Evolutionary conservation across 192 early-diverging fungal species (phyloP).

Genomic region (Rhizophagus clarus): DNA sequence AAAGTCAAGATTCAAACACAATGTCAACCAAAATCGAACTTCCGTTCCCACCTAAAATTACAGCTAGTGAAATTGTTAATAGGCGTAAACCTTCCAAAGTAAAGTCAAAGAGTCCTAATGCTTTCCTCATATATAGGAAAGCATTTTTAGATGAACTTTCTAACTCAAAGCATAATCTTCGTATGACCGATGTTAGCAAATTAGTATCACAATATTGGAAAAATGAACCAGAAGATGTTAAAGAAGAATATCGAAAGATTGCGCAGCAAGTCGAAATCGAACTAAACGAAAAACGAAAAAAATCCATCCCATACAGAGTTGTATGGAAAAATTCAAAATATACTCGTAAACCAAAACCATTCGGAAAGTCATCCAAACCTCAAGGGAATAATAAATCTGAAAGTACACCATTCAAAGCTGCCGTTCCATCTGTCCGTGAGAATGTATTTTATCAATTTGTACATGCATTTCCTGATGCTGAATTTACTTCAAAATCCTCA

Average conservation of each 20-base stretch:
- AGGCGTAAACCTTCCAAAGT: not conserved
- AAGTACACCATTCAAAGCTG: too few species aligned
- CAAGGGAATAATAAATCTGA: too few species aligned
- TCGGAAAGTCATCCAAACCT: too few species aligned
- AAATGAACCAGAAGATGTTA: not conserved
- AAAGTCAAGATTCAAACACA: not conserved
- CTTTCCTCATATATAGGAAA: slow-evolving; percentile 3
- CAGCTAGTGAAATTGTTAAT: not conserved
- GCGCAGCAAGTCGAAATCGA: too few species aligned
- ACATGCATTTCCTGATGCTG: too few species aligned
- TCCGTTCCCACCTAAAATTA: not conserved
- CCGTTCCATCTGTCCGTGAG: too few species aligned
- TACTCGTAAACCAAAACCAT: too few species aligned
- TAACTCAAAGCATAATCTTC: not conserved
- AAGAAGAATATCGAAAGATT: too few species aligned
- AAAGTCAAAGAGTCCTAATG: not conserved
- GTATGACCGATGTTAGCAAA: not conserved
- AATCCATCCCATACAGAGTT: too few species aligned
- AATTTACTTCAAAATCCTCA: too few species aligned
- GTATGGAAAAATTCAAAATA: slow-evolving; percentile 1
- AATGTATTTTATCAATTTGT: too few species aligned
- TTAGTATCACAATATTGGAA: not conserved
- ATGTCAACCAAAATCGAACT: not conserved
- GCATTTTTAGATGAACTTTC: not conserved
- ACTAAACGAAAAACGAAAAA: too few species aligned